Conservation (phyloP, 176 grass and related monocot species). For the Zizania latifolia region DNA sequence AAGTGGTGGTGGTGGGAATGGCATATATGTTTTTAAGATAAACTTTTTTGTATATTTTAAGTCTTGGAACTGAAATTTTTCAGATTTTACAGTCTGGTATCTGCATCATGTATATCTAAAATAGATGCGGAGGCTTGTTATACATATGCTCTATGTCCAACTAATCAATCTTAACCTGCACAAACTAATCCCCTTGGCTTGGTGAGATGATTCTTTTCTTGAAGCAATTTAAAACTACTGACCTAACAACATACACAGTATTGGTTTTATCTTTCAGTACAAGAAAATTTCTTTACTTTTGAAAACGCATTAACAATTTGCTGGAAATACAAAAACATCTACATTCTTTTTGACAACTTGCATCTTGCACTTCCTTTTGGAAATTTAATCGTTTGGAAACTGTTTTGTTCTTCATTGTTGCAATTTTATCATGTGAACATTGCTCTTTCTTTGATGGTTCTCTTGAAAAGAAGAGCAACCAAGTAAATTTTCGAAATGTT, state of each 20-base stretch:
- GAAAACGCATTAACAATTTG: neutral
- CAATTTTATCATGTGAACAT: neutral
- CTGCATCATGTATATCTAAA: neutral
- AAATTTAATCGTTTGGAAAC: neutral
- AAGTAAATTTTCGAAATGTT: conserved; percentile 52
- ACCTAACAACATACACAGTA: neutral
- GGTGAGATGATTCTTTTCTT: neutral
- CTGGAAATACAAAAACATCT: neutral
- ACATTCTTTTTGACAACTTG: neutral
- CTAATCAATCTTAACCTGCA: no score
- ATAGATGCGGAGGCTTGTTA: no score
- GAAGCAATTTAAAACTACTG: neutral
- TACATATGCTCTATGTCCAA: no score
- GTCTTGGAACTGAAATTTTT: neutral
- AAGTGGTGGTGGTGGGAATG: no score
- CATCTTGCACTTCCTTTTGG: neutral
- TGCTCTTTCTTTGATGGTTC: conserved; percentile 42
- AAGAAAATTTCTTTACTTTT: neutral
- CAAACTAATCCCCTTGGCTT: neutral
- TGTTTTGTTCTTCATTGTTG: neutral
- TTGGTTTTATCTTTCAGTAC: neutral
- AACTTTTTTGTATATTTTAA: no score
- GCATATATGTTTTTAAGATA: no score
- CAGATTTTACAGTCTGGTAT: neutral
- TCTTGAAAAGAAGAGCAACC: conserved; percentile 48